A percentile compares a stretch with the other conserved stretches of the same genome.
These are phyloP conservation scores for Aotearoamyces nothofagi DNA, from an alignment of 2,329 filamentous ascomycete species.

Conservation along the genomic window DNA sequence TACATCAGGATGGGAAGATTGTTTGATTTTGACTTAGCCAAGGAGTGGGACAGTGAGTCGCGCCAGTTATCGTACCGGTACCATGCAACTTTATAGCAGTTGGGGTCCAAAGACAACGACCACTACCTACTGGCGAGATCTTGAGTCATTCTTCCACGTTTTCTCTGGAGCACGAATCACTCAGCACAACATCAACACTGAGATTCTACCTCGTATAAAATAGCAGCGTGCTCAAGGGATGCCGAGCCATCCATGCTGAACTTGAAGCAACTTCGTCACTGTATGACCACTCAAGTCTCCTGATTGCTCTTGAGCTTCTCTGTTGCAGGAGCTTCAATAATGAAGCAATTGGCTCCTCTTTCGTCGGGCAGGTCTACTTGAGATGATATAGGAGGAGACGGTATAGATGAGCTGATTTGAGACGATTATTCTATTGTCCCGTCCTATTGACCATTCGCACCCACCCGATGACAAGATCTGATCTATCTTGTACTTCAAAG, in stretches of 20 bases:
- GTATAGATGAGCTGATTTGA: too few species aligned
- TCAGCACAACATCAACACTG: not conserved
- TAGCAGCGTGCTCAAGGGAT: constrained; percentile 2
- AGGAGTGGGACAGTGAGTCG: constrained; percentile 5
- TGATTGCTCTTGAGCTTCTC: too few species aligned
- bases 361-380: too few species aligned
- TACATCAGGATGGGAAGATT: constrained; percentile 16
- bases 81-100: too few species aligned
- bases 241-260: not conserved
- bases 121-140: not conserved
- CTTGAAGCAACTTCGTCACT: constrained; percentile 5
- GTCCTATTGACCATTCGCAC: too few species aligned
- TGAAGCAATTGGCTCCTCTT: constrained; percentile 5
- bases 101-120: too few species aligned
- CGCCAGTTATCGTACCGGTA: too few species aligned
- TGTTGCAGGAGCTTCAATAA: constrained; percentile 6
- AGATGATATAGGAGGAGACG: too few species aligned
- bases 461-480: too few species aligned
- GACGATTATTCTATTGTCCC: too few species aligned
- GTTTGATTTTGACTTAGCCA: constrained; percentile 4
- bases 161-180: not conserved
- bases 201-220: constrained; percentile 2
- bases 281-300: constrained; percentile 5
- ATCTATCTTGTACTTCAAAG: too few species aligned
- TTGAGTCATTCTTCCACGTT: constrained; percentile 3